phyloP scores from a whole-genome alignment of 352 stramenopile genomes.

The Phytophthora pisi region DNA sequence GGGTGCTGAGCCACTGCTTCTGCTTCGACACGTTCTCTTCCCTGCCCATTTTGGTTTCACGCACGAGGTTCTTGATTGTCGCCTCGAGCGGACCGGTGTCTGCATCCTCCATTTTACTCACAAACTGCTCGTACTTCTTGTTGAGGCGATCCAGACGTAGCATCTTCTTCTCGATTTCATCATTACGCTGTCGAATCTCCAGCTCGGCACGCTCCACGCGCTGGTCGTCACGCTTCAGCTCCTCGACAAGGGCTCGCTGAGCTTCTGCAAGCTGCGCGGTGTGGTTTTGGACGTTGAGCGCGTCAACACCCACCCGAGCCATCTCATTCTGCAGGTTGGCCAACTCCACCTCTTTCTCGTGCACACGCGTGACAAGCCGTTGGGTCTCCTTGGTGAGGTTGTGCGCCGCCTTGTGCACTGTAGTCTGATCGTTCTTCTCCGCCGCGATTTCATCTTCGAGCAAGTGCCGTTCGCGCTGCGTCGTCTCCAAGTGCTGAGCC shows the following conservation, averaged over 20 bases:
- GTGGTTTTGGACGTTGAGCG: conserved; percentile 92
- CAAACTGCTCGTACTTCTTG: conserved; percentile 94
- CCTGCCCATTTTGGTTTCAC: conserved; percentile 82
- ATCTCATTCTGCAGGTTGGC: conserved; percentile 93
- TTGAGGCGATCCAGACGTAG: conserved; percentile 93
- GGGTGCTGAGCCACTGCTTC: conserved; percentile 90
- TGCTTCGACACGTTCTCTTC: conserved; percentile 81
- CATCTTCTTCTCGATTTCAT: conserved; percentile 98
- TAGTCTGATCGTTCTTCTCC: conserved; percentile 89
- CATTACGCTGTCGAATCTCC: conserved; percentile 94
- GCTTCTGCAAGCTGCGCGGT: conserved; percentile 87
- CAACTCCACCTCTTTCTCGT: conserved; percentile 91
- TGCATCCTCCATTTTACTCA: conserved; percentile 89
- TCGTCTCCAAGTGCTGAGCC: conserved; percentile 78
- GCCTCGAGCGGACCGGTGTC: conserved; percentile 94
- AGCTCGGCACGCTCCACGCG: conserved; percentile 92
- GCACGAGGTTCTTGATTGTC: conserved; percentile 93
- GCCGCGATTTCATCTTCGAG: conserved; percentile 86
- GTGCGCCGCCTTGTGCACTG: conserved; percentile 89
- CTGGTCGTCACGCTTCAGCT: conserved; percentile 90
- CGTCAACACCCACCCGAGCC: conserved; percentile 90
- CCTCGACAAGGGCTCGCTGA: conserved; percentile 72
- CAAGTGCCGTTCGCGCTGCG: conserved; percentile 87
- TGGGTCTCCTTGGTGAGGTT: conserved; percentile 90
- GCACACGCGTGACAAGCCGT: conserved; percentile 69